Conservation (phyloP, 345 rosid species). For the Trapa incisa region DNA sequence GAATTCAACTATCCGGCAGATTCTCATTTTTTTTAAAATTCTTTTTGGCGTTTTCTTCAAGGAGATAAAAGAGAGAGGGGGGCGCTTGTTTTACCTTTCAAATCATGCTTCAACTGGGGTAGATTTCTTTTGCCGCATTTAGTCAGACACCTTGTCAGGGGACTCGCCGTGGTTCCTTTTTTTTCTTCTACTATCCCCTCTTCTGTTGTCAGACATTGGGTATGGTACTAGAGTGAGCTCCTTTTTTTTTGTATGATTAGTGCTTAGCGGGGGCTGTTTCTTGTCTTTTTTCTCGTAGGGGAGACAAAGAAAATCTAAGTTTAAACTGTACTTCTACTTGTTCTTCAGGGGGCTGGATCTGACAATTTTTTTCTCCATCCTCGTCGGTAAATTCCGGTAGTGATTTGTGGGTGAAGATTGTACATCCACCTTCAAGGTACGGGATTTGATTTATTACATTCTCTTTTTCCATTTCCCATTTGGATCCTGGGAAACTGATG, state of each 20-base stretch:
- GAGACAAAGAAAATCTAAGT: slow-evolving; percentile 12
- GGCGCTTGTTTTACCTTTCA: slow-evolving; percentile 1
- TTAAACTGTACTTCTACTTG: slow-evolving; percentile 5
- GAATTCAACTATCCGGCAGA: neutral
- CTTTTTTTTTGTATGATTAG: slow-evolving; percentile 3
- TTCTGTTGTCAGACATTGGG: neutral
- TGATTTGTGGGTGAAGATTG: slow-evolving; percentile 10
- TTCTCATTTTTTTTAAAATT: neutral
- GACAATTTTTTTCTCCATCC: slow-evolving; percentile 9
- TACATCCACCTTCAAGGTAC: slow-evolving; percentile 23
- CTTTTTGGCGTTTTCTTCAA: slow-evolving; percentile 1
- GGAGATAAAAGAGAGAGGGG: neutral
- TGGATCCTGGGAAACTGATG: neutral
- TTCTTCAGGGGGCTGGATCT: slow-evolving; percentile 32
- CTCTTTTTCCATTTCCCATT: slow-evolving; percentile 1
- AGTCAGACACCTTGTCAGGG: slow-evolving; percentile 5
- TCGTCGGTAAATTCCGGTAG: slow-evolving; percentile 9
- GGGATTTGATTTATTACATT: slow-evolving; percentile 7
- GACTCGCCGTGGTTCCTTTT: neutral
- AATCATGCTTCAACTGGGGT: neutral
- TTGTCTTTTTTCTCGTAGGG: slow-evolving; percentile 13
- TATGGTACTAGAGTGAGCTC: slow-evolving; percentile 1
- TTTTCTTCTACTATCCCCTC: neutral
- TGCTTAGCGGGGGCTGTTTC: slow-evolving; percentile 13
- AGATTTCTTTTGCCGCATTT: slow-evolving; percentile 6